A percentile compares a stretch with the other conserved stretches of the same genome.
Conservation (phyloP, 192 early-diverging fungal species). For the Backusella parvicylindrica region DNA sequence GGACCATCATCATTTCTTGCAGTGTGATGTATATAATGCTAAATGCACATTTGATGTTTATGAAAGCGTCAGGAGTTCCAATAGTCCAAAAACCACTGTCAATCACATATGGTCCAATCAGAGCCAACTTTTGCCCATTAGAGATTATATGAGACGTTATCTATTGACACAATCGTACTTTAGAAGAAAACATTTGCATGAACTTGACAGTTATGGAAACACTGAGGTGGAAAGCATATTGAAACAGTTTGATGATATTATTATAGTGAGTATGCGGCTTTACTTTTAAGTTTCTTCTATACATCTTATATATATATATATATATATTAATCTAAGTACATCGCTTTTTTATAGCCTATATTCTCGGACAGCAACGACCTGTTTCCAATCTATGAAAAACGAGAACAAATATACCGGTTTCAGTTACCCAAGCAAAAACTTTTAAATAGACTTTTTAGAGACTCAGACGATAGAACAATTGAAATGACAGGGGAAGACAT, state of each 20-base stretch:
- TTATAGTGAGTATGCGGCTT: not conserved
- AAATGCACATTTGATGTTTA: not conserved
- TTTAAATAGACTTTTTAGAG: not conserved
- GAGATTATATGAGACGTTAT: not conserved
- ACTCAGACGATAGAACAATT: not conserved
- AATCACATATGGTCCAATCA: not conserved
- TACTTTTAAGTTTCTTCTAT: too few relatives aligned
- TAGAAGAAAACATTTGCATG: not conserved
- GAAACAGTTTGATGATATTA: not conserved
- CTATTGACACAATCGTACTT: not conserved
- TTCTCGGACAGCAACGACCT: not conserved
- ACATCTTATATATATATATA: not conserved
- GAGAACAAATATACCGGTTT: not conserved
- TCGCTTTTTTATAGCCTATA: not conserved
- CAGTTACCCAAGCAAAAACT: not conserved
- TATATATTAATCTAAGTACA: too few relatives aligned
- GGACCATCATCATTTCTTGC: not conserved
- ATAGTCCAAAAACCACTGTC: not conserved
- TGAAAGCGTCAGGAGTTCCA: not conserved
- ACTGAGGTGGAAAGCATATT: not conserved
- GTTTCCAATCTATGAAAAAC: not conserved
- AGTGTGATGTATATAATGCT: not conserved
- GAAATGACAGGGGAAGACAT: not conserved
- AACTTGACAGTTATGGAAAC: not conserved
- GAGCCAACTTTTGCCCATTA: not conserved